These are phyloP conservation scores for Selenicereus undatus DNA, from an alignment of 148 eudicot genomes.

Conservation along the genomic window DNA sequence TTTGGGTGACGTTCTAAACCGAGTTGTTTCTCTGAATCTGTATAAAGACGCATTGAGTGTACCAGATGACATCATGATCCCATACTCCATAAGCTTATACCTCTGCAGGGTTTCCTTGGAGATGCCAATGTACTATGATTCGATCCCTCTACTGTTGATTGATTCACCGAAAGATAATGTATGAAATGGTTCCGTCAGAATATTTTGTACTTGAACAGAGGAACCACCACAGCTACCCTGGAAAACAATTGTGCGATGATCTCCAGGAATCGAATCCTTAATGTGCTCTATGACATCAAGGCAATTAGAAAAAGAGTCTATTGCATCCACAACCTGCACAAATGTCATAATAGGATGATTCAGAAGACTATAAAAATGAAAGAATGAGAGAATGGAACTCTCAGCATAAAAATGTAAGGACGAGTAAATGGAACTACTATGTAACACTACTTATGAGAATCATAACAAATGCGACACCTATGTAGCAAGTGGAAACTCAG, in stretches of 20 bases:
- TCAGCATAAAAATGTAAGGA: neutral
- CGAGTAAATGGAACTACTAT: too few species aligned
- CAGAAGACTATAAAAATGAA: neutral
- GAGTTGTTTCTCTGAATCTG: neutral
- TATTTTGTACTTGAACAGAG: constrained; percentile 30
- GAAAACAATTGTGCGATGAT: constrained; percentile 52
- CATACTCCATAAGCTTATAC: too few species aligned
- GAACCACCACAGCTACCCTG: constrained; percentile 30
- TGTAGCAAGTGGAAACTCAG: neutral
- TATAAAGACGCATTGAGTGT: neutral
- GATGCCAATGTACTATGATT: neutral
- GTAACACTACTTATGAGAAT: neutral
- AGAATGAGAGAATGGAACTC: neutral
- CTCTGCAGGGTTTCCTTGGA: neutral
- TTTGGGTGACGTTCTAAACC: neutral
- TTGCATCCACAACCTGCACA: constrained; percentile 72
- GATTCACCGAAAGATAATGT: constrained; percentile 27
- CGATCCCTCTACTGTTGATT: constrained; percentile 6
- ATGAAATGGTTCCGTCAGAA: constrained; percentile 33
- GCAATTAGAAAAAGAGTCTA: constrained; percentile 32
- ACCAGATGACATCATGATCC: neutral
- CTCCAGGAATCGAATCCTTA: constrained; percentile 41
- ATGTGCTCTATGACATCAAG: constrained; percentile 39
- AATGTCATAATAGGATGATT: neutral
- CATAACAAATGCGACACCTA: neutral